A percentile compares a stretch with the other conserved stretches of the same genome.
These are phyloP conservation scores for Phlegmacium glaucopus DNA, from an alignment of 768 basidiomycete genomes.

Conservation along the genomic window DNA sequence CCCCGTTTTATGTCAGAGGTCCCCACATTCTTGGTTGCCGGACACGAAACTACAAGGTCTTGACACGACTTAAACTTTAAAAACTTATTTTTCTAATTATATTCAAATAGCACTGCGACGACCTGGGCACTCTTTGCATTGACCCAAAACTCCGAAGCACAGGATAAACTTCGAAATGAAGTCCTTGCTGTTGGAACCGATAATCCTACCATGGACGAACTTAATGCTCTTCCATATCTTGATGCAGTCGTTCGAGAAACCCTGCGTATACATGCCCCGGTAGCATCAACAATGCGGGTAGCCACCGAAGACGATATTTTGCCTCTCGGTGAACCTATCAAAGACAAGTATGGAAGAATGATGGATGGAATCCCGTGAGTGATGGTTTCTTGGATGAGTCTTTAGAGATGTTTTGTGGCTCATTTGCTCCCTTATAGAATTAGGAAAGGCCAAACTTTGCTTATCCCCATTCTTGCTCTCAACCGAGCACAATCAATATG, in stretches of 20 bases:
- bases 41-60: conserved; percentile 56
- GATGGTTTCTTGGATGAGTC: not conserved
- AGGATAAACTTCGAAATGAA: conserved; percentile 58
- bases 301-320: conserved; percentile 52
- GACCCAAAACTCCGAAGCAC: conserved; percentile 42
- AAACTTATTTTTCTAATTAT: not conserved
- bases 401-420: not conserved
- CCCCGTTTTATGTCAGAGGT: conserved; percentile 39
- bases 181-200: conserved; percentile 48
- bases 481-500: conserved; percentile 54
- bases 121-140: conserved; percentile 63
- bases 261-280: conserved; percentile 52
- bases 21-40: conserved; percentile 58
- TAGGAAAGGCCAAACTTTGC: conserved; percentile 41
- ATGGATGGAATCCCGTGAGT: conserved; percentile 31
- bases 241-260: conserved; percentile 62
- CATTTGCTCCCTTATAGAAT: conserved; percentile 23
- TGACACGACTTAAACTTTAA: not conserved
- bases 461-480: conserved; percentile 49
- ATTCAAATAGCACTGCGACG: conserved; percentile 33
- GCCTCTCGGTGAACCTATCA: conserved; percentile 44
- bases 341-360: conserved; percentile 38
- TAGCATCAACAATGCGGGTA: conserved; percentile 38
- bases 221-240: conserved; percentile 66
- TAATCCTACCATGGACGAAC: conserved; percentile 65